Base-by-base conservation (phyloP, 371 early-diverging fungal genomes). In the Rhizopus delemar region DNA sequence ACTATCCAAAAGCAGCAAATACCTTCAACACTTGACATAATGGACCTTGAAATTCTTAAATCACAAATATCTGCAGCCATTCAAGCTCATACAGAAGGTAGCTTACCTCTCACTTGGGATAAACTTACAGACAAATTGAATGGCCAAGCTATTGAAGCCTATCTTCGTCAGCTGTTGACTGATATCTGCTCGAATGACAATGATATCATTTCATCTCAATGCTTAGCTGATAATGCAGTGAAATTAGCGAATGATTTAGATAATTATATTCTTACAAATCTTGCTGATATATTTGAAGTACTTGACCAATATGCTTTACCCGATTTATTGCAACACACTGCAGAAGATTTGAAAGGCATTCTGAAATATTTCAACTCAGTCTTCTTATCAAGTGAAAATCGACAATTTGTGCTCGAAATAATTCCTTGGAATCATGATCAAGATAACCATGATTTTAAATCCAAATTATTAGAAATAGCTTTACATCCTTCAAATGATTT, bases 61-160 rank as follows among this genome's bases (percentile, higher is more conserved):
- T 67, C 77, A 32, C 77, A 77, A 53, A 77, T 77, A 28, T 66
- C 60, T 52, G 74, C 70, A 32, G 77, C 77, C 32, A 68, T 77
- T 29, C 77, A 77, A 43, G 69, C 77, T 4, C 74, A 71, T 38
- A 77, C 73, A 2, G 68, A 71, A 57, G 72, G 77, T 8, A 67
- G 60, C 29, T 45, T 77, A 22, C 77, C 77, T 5, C 16, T 65
- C 1, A 68, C 63, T 5, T 74, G 77, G 77, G 77, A 77, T 29
- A 56, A 49, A 15, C 11, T 71, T 13, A 68, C 68, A 5, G 71
- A 69, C 13, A 51, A 59, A 16, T 11, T 69, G 13, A 50, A 62
- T 29, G 55, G 62, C 9, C 69, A 61, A 46, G 61, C 71, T 0
- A 54, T 77, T 38, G 74, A 71, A 46, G 32, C 48, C 0, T 68